A percentile compares a stretch with the other conserved stretches of the same genome.
Conservation (phyloP, 2,329 filamentous ascomycete species). For the Fusarium pseudoanthophilum region DNA sequence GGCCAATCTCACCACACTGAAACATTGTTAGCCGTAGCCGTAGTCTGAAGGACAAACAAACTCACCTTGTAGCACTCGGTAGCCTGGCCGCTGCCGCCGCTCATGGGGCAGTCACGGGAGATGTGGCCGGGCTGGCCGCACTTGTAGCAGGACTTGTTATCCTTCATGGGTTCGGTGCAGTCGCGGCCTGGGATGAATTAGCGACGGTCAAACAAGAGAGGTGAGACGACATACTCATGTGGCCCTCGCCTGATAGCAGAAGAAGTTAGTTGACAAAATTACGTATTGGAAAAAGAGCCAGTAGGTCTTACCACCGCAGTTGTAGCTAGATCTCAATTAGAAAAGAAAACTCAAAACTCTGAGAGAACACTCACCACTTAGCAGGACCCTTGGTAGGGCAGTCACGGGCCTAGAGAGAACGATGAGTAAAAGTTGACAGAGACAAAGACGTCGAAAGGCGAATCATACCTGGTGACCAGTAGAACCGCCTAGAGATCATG, state of each 20-base stretch:
- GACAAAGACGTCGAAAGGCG: slow-evolving; percentile 1
- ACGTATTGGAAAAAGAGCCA: not conserved
- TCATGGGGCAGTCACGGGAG: slow-evolving; percentile 82
- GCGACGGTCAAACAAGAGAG: not conserved
- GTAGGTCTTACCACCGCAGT: slow-evolving; percentile 76
- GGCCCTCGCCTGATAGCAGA: slow-evolving; percentile 66
- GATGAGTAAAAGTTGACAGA: slow-evolving; percentile 16
- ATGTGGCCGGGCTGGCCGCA: slow-evolving; percentile 89
- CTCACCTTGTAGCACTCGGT: slow-evolving; percentile 90
- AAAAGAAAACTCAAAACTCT: not conserved
- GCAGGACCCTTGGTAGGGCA: slow-evolving; percentile 86
- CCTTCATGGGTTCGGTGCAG: slow-evolving; percentile 88
- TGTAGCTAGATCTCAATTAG: slow-evolving; percentile 68
- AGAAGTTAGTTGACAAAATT: slow-evolving; percentile 40
- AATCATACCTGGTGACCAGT: slow-evolving; percentile 76
- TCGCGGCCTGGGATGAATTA: slow-evolving; percentile 75
- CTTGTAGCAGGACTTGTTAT: slow-evolving; percentile 81
- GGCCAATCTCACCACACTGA: slow-evolving; percentile 90
- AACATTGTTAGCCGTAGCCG: slow-evolving; percentile 11
- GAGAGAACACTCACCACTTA: slow-evolving; percentile 72
- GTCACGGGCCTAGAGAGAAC: slow-evolving; percentile 73
- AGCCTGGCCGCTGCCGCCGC: slow-evolving; percentile 58
- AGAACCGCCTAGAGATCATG: slow-evolving; percentile 70
- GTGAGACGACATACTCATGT: slow-evolving; percentile 75
- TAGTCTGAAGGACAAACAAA: not conserved